Conservation (phyloP, 371 early-diverging fungal species). For the Mucor velutinosus region DNA sequence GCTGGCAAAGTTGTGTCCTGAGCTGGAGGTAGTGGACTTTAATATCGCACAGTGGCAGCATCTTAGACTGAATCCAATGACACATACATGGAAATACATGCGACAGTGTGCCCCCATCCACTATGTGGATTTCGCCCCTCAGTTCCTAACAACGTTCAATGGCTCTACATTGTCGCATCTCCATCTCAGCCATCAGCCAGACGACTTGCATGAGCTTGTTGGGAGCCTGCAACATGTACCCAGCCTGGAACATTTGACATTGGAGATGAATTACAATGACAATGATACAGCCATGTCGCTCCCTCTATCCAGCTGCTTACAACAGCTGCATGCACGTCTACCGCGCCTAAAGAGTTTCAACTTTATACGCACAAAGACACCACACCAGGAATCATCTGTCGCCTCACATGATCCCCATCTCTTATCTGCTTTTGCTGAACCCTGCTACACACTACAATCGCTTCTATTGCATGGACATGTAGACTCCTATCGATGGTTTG, state of each 20-base stretch:
- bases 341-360: not conserved
- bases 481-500: constrained; percentile 19
- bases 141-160: constrained; percentile 1
- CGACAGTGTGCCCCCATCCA: constrained; percentile 7
- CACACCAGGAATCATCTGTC: constrained; percentile 7
- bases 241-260: constrained; percentile 3
- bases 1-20: constrained; percentile 12
- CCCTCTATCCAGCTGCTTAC: not conserved
- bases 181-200: not conserved
- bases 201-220: not conserved
- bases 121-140: not conserved
- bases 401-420: not conserved
- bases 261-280: constrained; percentile 3
- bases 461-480: constrained; percentile 15
- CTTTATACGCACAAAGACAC: constrained; percentile 11
- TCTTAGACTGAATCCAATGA: not conserved
- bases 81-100: constrained; percentile 5
- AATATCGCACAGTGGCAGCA: constrained; percentile 15
- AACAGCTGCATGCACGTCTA: constrained; percentile 8
- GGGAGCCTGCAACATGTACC: not conserved
- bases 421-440: not conserved
- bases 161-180: constrained; percentile 8
- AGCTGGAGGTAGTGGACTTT: constrained; percentile 19
- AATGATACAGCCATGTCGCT: not conserved
- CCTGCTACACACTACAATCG: constrained; percentile 1